A percentile compares a stretch with the other conserved stretches of the same genome.
phyloP scores from a whole-genome alignment of 2,329 filamentous ascomycete species.

The Aspergillus melleus region DNA sequence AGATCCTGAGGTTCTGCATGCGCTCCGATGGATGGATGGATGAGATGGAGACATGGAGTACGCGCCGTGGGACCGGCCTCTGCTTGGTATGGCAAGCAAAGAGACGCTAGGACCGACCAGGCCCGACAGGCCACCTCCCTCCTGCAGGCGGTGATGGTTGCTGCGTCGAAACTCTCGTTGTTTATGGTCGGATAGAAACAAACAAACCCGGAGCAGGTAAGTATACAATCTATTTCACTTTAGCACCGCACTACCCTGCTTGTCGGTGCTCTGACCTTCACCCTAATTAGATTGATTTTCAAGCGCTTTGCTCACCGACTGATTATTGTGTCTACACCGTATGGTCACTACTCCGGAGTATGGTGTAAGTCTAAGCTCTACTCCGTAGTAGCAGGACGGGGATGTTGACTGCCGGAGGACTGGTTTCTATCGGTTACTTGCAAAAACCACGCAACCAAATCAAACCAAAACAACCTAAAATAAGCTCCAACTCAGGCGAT shows the following conservation, averaged over 20 bases:
- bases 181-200: not conserved
- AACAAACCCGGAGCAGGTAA: not conserved
- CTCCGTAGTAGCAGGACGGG: not conserved
- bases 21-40: conserved; percentile 13
- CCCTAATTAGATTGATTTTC: conserved; percentile 2
- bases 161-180: conserved; percentile 15
- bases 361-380: not conserved
- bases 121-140: conserved; percentile 19
- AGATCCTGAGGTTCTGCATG: conserved; percentile 28
- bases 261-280: conserved; percentile 3
- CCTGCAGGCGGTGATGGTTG: conserved; percentile 16
- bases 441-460: not conserved
- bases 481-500: not conserved
- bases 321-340: not conserved
- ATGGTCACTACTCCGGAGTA: too few relatives aligned
- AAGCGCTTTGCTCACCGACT: not conserved
- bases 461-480: not conserved
- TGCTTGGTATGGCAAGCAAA: not conserved
- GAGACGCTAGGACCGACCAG: conserved; percentile 2
- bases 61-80: conserved; percentile 6
- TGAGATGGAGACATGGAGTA: conserved; percentile 8
- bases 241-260: not conserved
- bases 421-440: too few relatives aligned
- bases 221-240: not conserved
- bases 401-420: too few relatives aligned